Evolutionary conservation across 2,329 filamentous ascomycete genomes (phyloP).

Genomic region (Xylariaceae sp.): DNA sequence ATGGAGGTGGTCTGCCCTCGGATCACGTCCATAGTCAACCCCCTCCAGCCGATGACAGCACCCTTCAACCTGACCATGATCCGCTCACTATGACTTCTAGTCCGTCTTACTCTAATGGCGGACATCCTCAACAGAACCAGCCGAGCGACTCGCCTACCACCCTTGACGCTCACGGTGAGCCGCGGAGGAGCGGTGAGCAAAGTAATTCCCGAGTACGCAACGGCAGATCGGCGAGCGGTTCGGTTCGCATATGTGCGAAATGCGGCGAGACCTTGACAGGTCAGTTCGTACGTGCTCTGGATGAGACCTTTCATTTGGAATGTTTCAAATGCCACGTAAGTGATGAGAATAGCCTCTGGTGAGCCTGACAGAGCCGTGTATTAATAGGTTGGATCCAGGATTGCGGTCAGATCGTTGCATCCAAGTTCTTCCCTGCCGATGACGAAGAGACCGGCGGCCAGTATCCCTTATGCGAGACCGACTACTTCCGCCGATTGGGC

Average conservation of each 20-base stretch:
- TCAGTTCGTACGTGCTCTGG: slow-evolving; percentile 90
- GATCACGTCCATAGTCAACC: slow-evolving; percentile 32
- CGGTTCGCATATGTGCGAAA: slow-evolving; percentile 71
- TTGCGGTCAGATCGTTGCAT: slow-evolving; percentile 93
- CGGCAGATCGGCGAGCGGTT: slow-evolving; percentile 53
- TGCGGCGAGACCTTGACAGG: slow-evolving; percentile 83
- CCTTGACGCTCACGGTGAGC: slow-evolving; percentile 38
- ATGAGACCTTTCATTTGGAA: slow-evolving; percentile 92
- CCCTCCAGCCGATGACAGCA: slow-evolving; percentile 24
- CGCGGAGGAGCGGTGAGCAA: slow-evolving; percentile 51
- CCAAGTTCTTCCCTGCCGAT: slow-evolving; percentile 97
- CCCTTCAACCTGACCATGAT: slow-evolving; percentile 32
- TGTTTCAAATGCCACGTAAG: slow-evolving; percentile 95
- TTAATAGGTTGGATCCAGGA: slow-evolving; percentile 54
- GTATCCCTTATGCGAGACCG: slow-evolving; percentile 94
- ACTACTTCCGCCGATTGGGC: slow-evolving; percentile 91
- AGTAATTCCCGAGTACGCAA: slow-evolving; percentile 51
- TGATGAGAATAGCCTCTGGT: slow-evolving; percentile 23
- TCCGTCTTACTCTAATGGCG: slow-evolving; percentile 30
- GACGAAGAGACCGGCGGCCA: slow-evolving; percentile 80
- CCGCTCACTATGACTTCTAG: slow-evolving; percentile 32
- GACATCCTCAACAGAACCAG: slow-evolving; percentile 27
- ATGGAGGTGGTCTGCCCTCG: slow-evolving; percentile 33
- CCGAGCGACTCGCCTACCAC: slow-evolving; percentile 35
- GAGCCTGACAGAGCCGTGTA: background rate